Conservation (phyloP, 805 yeast genomes). For the Schwanniomyces polymorphus region DNA sequence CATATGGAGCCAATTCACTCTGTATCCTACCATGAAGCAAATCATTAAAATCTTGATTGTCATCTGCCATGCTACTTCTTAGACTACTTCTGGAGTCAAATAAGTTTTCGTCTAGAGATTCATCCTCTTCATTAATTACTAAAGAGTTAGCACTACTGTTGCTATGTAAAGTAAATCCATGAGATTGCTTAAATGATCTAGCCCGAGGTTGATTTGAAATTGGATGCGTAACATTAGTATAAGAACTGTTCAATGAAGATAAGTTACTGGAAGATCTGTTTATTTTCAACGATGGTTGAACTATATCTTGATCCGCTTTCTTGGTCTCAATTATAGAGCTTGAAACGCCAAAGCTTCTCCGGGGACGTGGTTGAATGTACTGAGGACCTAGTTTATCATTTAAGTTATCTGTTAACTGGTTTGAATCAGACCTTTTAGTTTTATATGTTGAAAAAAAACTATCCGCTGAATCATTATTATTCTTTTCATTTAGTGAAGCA, state of each 20-base stretch:
- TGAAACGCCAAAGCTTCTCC: slow-evolving; percentile 25
- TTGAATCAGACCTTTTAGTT: not conserved
- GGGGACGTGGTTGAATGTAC: slow-evolving; percentile 47
- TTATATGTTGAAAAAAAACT: slow-evolving; percentile 47
- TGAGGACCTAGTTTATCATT: slow-evolving; percentile 28
- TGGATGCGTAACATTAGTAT: slow-evolving; percentile 8
- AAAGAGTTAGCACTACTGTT: slow-evolving; percentile 30
- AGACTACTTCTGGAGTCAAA: slow-evolving; percentile 9
- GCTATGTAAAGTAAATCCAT: slow-evolving; percentile 19
- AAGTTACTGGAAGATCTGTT: slow-evolving; percentile 30
- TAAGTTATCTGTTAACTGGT: slow-evolving; percentile 19
- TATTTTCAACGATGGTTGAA: slow-evolving; percentile 35
- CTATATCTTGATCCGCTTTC: slow-evolving; percentile 26
- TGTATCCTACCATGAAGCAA: slow-evolving; percentile 25
- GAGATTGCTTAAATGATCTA: slow-evolving; percentile 15
- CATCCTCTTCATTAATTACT: slow-evolving; percentile 31
- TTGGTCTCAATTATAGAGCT: slow-evolving; percentile 38
- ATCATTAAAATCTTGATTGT: slow-evolving; percentile 21
- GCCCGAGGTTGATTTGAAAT: slow-evolving; percentile 13
- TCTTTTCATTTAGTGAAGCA: slow-evolving; percentile 3
- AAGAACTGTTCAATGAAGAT: slow-evolving; percentile 8
- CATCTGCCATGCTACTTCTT: slow-evolving; percentile 18
- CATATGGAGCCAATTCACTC: slow-evolving; percentile 57
- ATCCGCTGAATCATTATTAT: slow-evolving; percentile 43
- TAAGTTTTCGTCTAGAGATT: slow-evolving; percentile 25